phyloP scores from a whole-genome alignment of 75 land plant genomes.

The Azolla pinnata region DNA sequence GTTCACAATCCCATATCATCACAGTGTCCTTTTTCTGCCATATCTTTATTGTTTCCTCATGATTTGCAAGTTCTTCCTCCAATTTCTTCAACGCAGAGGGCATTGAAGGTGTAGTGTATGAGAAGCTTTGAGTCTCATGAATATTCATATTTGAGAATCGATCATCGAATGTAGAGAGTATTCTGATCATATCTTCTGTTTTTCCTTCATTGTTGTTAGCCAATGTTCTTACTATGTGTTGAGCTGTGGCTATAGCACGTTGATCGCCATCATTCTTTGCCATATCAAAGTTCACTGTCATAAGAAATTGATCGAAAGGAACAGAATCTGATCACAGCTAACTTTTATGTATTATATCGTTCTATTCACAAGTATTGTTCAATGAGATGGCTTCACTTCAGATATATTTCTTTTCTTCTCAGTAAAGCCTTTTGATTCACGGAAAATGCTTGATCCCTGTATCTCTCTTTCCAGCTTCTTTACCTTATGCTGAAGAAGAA shows the following conservation, averaged over 20 bases:
- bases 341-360: too few species aligned
- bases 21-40: constrained; percentile 26
- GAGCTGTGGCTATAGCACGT: constrained; percentile 25
- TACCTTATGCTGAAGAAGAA: too few species aligned
- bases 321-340: too few species aligned
- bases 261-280: constrained; percentile 4
- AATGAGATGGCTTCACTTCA: too few species aligned
- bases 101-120: not conserved
- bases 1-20: constrained; percentile 51
- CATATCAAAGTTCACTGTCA: too few species aligned
- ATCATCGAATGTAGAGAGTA: constrained; percentile 26
- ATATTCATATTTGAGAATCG: constrained; percentile 14
- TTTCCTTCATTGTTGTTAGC: constrained; percentile 6
- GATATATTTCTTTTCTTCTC: too few species aligned
- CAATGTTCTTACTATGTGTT: constrained; percentile 27
- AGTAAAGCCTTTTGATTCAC: too few species aligned
- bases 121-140: not conserved
- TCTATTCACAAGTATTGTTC: too few species aligned
- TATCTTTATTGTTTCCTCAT: constrained; percentile 25
- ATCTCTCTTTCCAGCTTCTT: too few species aligned
- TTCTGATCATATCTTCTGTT: constrained; percentile 18
- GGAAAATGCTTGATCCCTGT: too few species aligned
- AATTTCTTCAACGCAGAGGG: constrained; percentile 6
- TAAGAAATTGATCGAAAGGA: too few species aligned
- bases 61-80: constrained; percentile 18